Base-by-base conservation (phyloP, 805 yeast genomes). In the Yamadazyma philogaea region DNA sequence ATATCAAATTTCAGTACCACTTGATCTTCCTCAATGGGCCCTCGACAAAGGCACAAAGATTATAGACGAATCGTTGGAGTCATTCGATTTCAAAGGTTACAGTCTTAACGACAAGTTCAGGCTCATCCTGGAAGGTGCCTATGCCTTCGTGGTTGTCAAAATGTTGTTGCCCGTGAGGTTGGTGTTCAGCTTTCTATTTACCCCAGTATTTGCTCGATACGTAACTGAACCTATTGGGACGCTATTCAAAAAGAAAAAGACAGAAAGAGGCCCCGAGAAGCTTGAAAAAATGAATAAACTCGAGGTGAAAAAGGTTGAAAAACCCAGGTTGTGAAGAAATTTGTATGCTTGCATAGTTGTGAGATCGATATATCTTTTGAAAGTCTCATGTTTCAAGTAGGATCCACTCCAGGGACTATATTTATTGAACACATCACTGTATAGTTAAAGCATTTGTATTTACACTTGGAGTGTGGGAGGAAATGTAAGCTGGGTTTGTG, bases 81-180 rank as follows among this genome's bases (percentile, higher is more conserved):
- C 57, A 26, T 64, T 59, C 46, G 64, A 61, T 42, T 63, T 61
- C 35, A 37, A 50, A 31, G 46, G 60, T 34, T 59, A 62, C 51
- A 61, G 72, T 32, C 52, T 81, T 12, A 71, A 68, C 32, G 80
- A 78, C 27, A 78, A 80, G 48, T 68, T 82, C 36, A 66, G 68
- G 38, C 56, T 82, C 20, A 63, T 86, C 5, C 57, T 81, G 50
- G 86, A 84, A 49, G 95, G 95, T 7, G 89, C 90, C 0, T 72
- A 84, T 19, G 81, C 95, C 0, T 87, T 81, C 52, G 83, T 82
- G 4, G 62, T 82, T 3, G 87, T 84, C 10, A 86, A 86, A 54
- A 66, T 73, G 7, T 53, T 75, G 17, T 59, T 80, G 46, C 87
- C 87, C 0, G 39, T 79, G 2, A 64, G 88, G 42, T 63, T 80